These are phyloP conservation scores for Eimeria sp. DNA, from an alignment of 169 alveolate genomes.

Conservation along the genomic window DNA sequence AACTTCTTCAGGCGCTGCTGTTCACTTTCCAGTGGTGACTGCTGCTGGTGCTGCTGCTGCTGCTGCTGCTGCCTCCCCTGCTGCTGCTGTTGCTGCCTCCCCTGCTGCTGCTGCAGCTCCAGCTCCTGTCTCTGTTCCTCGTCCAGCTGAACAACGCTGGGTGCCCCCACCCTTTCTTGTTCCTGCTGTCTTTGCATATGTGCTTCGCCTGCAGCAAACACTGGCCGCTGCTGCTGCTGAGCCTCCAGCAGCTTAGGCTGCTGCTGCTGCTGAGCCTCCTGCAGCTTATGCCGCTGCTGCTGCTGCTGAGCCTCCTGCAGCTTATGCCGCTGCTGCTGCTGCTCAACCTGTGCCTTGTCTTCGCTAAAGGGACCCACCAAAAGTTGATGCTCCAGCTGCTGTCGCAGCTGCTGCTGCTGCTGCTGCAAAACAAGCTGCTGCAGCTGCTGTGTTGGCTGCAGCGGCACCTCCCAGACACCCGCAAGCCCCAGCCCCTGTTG, in stretches of 20 bases:
- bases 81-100: background rate
- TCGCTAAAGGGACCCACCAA: no score
- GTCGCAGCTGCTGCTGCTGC: background rate
- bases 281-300: background rate
- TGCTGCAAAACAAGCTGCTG: background rate
- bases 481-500: background rate
- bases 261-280: background rate
- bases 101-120: background rate
- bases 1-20: background rate
- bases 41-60: slow-evolving; percentile 20
- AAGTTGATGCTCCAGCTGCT: slow-evolving; percentile 8
- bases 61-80: background rate
- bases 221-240: background rate
- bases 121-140: background rate
- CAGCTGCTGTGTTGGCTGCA: background rate
- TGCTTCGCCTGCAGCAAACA: background rate
- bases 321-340: background rate
- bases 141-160: background rate
- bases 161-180: background rate
- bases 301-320: slow-evolving; percentile 10
- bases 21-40: background rate
- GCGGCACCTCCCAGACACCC: background rate
- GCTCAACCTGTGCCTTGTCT: slow-evolving; percentile 8
- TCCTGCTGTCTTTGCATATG: background rate
- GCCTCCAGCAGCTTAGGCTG: background rate